These are phyloP conservation scores for Echeveria elegans DNA, from an alignment of 164 flowering plant species.

Conservation along the genomic window DNA sequence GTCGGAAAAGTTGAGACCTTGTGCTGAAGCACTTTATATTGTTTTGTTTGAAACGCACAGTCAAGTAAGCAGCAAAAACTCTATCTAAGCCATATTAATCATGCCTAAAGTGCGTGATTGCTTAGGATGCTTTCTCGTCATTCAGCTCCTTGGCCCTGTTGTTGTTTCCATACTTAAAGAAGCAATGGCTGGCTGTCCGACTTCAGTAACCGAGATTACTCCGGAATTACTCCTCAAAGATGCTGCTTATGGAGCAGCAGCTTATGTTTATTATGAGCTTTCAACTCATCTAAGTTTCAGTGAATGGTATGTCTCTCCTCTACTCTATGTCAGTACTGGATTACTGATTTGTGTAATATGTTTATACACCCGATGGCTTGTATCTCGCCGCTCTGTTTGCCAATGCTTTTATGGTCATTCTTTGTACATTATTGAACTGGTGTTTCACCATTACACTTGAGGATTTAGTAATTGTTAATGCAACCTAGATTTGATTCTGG, in stretches of 20 bases:
- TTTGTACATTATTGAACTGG: neutral
- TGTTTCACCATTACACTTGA: neutral
- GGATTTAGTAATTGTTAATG: neutral
- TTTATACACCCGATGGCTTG: neutral
- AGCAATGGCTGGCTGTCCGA: conserved; percentile 79
- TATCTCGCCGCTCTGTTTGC: neutral
- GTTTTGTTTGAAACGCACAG: conserved; percentile 86
- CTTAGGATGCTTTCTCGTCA: conserved; percentile 13
- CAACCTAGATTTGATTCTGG: neutral
- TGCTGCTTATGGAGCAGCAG: conserved; percentile 97
- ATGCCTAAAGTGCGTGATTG: neutral
- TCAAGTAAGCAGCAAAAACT: conserved; percentile 38
- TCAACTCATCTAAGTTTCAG: conserved; percentile 83
- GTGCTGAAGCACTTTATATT: conserved; percentile 97
- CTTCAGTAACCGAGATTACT: conserved; percentile 67
- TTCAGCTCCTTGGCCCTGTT: conserved; percentile 85
- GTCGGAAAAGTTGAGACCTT: conserved; percentile 91
- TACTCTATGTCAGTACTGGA: neutral
- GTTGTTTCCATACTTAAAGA: conserved; percentile 92
- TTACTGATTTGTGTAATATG: neutral
- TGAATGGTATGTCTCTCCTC: conserved; percentile 52
- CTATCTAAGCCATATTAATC: neutral
- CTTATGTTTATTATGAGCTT: conserved; percentile 89
- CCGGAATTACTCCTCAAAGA: conserved; percentile 89
- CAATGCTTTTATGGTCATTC: neutral